Evolutionary conservation across 495 filamentous ascomycete species (phyloP).

Genomic region (Podospora comata): DNA sequence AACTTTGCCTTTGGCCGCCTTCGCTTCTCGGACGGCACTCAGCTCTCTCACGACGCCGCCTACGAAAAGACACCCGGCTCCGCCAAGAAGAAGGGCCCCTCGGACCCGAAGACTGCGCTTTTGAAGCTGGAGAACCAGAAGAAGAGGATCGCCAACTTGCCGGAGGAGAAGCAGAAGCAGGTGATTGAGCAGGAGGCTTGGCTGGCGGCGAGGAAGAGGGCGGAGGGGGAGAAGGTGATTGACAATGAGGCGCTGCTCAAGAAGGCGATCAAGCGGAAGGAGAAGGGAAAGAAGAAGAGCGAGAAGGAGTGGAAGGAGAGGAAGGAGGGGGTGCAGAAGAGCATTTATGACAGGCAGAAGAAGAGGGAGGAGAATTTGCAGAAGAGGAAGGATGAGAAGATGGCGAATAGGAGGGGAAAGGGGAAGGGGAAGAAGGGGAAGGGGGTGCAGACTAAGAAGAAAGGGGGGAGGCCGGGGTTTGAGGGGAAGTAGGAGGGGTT

Average conservation of each 20-base stretch:
- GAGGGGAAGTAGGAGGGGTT: conserved; percentile 49
- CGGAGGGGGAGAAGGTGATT: conserved; percentile 83
- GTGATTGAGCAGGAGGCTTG: conserved; percentile 91
- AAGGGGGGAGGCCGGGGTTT: conserved; percentile 72
- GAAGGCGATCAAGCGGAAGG: conserved; percentile 92
- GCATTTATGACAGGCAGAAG: conserved; percentile 74
- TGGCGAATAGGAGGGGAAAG: conserved; percentile 50
- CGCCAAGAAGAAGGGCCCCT: conserved; percentile 67
- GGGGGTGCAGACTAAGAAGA: conserved; percentile 53
- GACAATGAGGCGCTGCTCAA: conserved; percentile 87
- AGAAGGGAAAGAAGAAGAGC: conserved; percentile 83
- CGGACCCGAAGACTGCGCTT: conserved; percentile 73
- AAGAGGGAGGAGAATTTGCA: conserved; percentile 85
- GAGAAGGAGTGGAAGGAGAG: conserved; percentile 86
- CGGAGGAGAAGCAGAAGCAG: conserved; percentile 73
- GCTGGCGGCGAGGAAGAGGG: conserved; percentile 85
- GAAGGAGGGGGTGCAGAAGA: conserved; percentile 67
- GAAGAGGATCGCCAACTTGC: conserved; percentile 63
- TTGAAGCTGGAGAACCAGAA: conserved; percentile 68
- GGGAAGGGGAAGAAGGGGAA: conserved; percentile 61
- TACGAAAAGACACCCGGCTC: conserved; percentile 47
- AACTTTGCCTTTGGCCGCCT: conserved; percentile 85
- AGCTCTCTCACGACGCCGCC: conserved; percentile 63
- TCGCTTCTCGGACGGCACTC: conserved; percentile 78
- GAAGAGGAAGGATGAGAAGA: conserved; percentile 76